Base-by-base conservation (phyloP, 2,329 filamentous ascomycete species). In the Fusarium chlamydosporum region DNA sequence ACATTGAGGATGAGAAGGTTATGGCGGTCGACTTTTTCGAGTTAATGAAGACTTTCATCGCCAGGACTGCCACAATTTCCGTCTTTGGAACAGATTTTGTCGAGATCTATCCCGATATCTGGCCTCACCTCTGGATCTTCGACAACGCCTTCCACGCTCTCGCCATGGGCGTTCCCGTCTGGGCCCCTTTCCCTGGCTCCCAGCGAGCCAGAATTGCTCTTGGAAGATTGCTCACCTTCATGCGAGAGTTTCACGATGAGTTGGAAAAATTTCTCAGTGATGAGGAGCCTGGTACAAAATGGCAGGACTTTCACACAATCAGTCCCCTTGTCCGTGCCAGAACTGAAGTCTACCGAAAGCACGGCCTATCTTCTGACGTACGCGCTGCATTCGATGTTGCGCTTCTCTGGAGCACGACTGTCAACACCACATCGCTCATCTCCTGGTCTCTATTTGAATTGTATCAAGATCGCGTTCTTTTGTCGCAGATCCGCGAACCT, bases 391-490 rank as follows among this genome's bases (percentile, higher is more conserved):
- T 71, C 45, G 80, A 82, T 29, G 60, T 82, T 12, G 77, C 67
- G 4, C 72, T 79, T 51, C 74, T 77, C 16, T 84, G 76, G 81
- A 77, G 72, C 23, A 72, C 81, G 31, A 80, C 79, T 50, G 76
- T 78, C 26, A 81, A 80, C 56, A 75, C 80, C 3, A 77, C 80
- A 33, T 74, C 76, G 2, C 72, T 82, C 31, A 73, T 78, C 5
- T 75, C 76, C 7, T 84, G 82, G 82, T 75, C 82, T 67, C 67
- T 84, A 1, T 78, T 79, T 53, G 79, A 83, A 50, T 72, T 83
- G 11, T 78, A 77, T 58, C 76, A 77, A 11, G 79, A 82, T 23
- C 70, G 76, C 1, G 75, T 79, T 12, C 76, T 83, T 4, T 73
- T 82, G 1, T 73, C 72, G 31, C 75, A 79, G 26, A 73, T 83